These are phyloP conservation scores for Vachellia pachyceras DNA, from an alignment of 306 rosid genomes.

Conservation along the genomic window DNA sequence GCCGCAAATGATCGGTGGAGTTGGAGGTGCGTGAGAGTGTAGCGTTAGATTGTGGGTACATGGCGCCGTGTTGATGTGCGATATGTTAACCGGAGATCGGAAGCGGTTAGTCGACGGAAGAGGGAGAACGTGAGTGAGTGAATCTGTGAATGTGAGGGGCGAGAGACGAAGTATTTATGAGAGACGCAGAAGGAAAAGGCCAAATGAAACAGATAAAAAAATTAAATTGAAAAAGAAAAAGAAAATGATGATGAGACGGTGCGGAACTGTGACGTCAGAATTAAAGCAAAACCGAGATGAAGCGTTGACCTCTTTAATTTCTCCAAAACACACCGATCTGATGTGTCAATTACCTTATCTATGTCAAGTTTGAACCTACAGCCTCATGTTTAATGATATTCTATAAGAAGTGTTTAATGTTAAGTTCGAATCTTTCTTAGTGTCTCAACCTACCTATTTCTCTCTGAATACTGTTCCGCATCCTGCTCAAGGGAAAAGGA, in stretches of 20 bases:
- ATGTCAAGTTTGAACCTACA: too few species aligned
- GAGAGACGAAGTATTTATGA: constrained; percentile 45
- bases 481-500: too few species aligned
- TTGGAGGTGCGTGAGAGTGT: constrained; percentile 54
- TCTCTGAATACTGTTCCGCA: too few species aligned
- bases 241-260: constrained; percentile 11
- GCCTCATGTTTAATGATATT: too few species aligned
- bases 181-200: constrained; percentile 6
- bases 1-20: constrained; percentile 1
- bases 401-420: too few species aligned
- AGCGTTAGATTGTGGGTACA: constrained; percentile 49
- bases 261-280: constrained; percentile 54
- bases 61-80: constrained; percentile 56
- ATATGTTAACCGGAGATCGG: neutral
- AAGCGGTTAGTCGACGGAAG: neutral
- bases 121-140: neutral
- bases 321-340: neutral
- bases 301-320: constrained; percentile 60
- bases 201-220: neutral
- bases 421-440: too few species aligned
- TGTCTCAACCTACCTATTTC: too few species aligned
- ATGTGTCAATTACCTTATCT: too few species aligned
- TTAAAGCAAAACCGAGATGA: neutral
- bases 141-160: neutral
- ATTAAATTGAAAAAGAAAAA: neutral